Evolutionary conservation across 345 rosid genomes (phyloP).

Genomic region (Eucalyptus grandis): DNA sequence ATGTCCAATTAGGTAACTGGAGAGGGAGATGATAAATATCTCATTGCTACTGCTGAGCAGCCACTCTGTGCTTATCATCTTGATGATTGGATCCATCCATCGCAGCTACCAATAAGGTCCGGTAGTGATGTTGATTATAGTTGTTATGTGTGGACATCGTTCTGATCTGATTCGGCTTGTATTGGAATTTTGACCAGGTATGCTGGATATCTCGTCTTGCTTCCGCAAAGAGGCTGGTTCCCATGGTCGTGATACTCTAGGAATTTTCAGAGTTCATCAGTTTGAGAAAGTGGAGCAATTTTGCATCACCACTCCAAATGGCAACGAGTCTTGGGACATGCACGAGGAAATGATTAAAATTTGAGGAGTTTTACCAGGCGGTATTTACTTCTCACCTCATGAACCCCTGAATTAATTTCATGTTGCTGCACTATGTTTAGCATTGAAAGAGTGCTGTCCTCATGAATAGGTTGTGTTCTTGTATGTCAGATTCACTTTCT

Average conservation of each 20-base stretch:
- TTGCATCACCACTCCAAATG: conserved; percentile 83
- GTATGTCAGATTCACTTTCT: background rate
- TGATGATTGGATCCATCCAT: conserved; percentile 92
- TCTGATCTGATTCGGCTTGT: background rate
- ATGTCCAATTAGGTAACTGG: conserved; percentile 62
- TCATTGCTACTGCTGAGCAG: conserved; percentile 96
- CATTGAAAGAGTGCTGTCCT: background rate
- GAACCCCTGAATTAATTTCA: background rate
- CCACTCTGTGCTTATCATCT: conserved; percentile 86
- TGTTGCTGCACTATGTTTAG: background rate
- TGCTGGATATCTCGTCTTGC: conserved; percentile 91
- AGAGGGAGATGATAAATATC: conserved; percentile 90
- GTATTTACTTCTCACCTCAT: conserved; percentile 12
- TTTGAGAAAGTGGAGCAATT: conserved; percentile 98
- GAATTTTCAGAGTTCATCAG: conserved; percentile 97
- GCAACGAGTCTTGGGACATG: conserved; percentile 82
- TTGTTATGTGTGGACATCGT: background rate
- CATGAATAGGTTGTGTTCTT: background rate
- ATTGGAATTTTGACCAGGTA: conserved; percentile 32
- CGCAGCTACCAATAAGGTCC: conserved; percentile 71
- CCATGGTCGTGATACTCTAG: conserved; percentile 92
- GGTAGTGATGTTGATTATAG: background rate
- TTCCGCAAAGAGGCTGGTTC: conserved; percentile 99
- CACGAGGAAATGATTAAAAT: conserved; percentile 89
- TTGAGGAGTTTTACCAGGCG: conserved; percentile 75